A percentile compares a stretch with the other conserved stretches of the same genome.
Conservation (phyloP, 139 green algal genomes). For the Chara braunii region DNA sequence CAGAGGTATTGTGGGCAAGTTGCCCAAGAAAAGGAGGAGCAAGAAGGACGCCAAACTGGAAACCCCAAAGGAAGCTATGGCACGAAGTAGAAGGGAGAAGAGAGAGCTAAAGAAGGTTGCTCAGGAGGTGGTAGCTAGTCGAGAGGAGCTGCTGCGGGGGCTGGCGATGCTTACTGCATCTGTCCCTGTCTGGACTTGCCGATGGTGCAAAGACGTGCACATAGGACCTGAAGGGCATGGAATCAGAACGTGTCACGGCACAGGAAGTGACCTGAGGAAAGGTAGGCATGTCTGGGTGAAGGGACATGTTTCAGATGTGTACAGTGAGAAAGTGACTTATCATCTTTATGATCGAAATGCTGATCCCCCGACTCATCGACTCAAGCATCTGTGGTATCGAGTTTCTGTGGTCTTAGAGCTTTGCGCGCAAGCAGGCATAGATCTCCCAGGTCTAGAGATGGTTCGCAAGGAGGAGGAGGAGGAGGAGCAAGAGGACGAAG, state of each 20-base stretch:
- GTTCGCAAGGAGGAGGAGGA: slow-evolving; percentile 3
- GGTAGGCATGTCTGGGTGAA: slow-evolving; percentile 19
- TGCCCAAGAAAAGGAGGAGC: too few species aligned
- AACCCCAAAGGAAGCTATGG: too few species aligned
- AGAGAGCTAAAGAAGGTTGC: too few species aligned
- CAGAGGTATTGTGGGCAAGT: too few species aligned
- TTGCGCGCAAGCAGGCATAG: slow-evolving; percentile 13
- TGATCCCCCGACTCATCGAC: not conserved
- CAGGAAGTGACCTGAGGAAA: not conserved
- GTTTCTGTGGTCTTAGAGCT: not conserved
- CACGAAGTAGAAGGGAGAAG: too few species aligned
- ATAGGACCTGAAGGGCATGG: not conserved
- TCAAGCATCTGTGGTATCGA: not conserved
- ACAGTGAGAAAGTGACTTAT: slow-evolving; percentile 11
- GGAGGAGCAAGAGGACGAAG: not conserved
- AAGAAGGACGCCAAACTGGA: too few species aligned
- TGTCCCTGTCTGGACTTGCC: too few species aligned
- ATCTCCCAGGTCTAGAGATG: not conserved
- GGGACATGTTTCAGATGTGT: not conserved
- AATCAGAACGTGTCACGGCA: slow-evolving; percentile 6
- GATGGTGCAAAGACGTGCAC: not conserved
- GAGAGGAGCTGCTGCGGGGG: too few species aligned
- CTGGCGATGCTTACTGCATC: too few species aligned
- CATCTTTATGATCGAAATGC: slow-evolving; percentile 6
- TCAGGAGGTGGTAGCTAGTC: too few species aligned